Evolutionary conservation across 176 grass and related monocot species (phyloP).

Genomic region (Puya raimondii): DNA sequence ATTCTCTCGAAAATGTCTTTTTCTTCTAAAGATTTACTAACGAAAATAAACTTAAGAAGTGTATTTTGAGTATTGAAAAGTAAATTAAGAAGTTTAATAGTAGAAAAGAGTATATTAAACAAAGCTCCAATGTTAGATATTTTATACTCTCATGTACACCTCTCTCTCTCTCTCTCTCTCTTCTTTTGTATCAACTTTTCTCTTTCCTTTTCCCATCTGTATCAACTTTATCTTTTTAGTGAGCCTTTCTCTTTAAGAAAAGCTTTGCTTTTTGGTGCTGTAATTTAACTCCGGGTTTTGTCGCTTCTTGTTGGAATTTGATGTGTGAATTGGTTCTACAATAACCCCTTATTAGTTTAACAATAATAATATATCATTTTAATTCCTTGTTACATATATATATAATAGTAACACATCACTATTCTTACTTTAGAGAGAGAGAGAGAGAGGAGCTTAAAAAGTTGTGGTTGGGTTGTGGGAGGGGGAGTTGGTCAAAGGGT

Average conservation of each 20-base stretch:
- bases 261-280: slow-evolving; percentile 6
- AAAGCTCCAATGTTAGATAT: slow-evolving; percentile 21
- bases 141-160: no score
- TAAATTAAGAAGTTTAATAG: background rate
- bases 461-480: background rate
- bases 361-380: background rate
- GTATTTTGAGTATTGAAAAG: no score
- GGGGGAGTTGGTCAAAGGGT: slow-evolving; percentile 14
- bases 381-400: background rate
- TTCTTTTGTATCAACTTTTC: slow-evolving; percentile 3
- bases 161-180: background rate
- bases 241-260: slow-evolving; percentile 5
- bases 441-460: background rate
- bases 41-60: no score
- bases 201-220: slow-evolving; percentile 2
- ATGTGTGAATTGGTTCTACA: slow-evolving; percentile 5
- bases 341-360: background rate
- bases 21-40: no score
- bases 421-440: background rate
- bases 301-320: slow-evolving; percentile 25
- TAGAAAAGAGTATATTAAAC: background rate
- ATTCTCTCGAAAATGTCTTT: no score
- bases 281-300: slow-evolving; percentile 29
- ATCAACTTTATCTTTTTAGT: slow-evolving; percentile 13
- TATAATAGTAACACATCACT: background rate